Conservation (phyloP, 495 filamentous ascomycete genomes). For the Aspergillus haitiensis region DNA sequence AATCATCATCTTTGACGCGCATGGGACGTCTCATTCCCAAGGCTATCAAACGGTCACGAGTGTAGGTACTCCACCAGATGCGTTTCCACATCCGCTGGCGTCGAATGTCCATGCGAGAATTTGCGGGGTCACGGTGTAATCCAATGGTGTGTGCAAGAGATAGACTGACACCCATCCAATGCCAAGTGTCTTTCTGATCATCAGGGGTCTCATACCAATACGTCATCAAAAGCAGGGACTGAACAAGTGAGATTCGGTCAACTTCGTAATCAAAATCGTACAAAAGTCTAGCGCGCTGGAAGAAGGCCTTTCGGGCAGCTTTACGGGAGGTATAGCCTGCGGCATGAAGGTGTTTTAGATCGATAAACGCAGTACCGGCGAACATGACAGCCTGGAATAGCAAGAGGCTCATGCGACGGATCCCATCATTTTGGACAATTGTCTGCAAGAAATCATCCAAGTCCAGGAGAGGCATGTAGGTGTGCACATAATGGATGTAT, state of each 20-base stretch:
- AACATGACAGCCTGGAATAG: constrained; percentile 85
- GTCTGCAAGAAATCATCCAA: constrained; percentile 69
- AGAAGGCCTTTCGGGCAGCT: constrained; percentile 74
- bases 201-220: constrained; percentile 91
- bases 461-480: constrained; percentile 86
- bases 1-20: constrained; percentile 85
- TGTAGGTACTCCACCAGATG: constrained; percentile 94
- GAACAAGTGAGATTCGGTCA: constrained; percentile 78
- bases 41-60: constrained; percentile 84
- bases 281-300: constrained; percentile 70
- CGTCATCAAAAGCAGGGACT: constrained; percentile 80
- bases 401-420: constrained; percentile 71
- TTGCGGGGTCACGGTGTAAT: constrained; percentile 75
- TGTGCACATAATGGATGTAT: constrained; percentile 82
- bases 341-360: constrained; percentile 63
- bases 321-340: constrained; percentile 71
- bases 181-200: constrained; percentile 88
- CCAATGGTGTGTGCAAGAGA: constrained; percentile 83
- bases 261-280: constrained; percentile 88
- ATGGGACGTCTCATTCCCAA: constrained; percentile 88
- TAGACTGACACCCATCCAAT: constrained; percentile 88
- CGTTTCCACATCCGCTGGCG: constrained; percentile 81
- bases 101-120: constrained; percentile 67
- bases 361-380: constrained; percentile 73
- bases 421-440: constrained; percentile 63